Conservation (phyloP, 192 early-diverging fungal species). For the Gryganskiella cystojenkinii region DNA sequence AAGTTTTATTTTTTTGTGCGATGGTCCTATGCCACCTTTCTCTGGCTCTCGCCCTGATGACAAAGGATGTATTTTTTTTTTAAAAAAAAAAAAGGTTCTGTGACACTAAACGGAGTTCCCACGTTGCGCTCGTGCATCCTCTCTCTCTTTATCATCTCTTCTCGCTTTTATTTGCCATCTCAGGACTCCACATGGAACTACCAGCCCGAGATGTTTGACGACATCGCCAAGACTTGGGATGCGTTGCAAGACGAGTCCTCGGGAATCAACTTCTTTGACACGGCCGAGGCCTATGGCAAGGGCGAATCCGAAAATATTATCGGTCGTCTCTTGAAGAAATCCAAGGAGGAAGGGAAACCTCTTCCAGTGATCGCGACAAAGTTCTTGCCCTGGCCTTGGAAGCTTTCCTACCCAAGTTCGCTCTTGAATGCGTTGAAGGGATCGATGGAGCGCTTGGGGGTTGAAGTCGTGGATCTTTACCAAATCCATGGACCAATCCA, state of each 20-base stretch:
- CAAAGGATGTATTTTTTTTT: no score
- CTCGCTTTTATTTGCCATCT: neutral
- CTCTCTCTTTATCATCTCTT: no score
- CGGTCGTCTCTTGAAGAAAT: slow-evolving; percentile 38
- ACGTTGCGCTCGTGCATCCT: no score
- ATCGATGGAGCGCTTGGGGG: slow-evolving; percentile 58
- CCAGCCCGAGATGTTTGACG: slow-evolving; percentile 53
- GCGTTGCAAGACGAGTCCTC: slow-evolving; percentile 22
- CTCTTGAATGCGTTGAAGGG: slow-evolving; percentile 57
- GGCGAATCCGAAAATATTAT: slow-evolving; percentile 61
- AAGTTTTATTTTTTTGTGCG: slow-evolving; percentile 13
- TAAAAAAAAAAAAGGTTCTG: no score
- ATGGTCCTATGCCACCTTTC: no score
- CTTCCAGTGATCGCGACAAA: slow-evolving; percentile 60
- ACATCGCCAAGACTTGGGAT: slow-evolving; percentile 55
- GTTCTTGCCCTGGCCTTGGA: slow-evolving; percentile 55
- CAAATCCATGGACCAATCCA: slow-evolving; percentile 65
- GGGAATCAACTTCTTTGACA: slow-evolving; percentile 62
- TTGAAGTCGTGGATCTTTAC: slow-evolving; percentile 57
- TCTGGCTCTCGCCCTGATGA: no score
- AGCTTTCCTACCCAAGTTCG: slow-evolving; percentile 48
- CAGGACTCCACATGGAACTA: slow-evolving; percentile 51
- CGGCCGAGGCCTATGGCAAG: slow-evolving; percentile 59
- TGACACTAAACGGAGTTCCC: no score
- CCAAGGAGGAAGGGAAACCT: slow-evolving; percentile 22